Evolutionary conservation across 192 early-diverging fungal species (phyloP).

Genomic region (Rhizoclosmatium sp.): DNA sequence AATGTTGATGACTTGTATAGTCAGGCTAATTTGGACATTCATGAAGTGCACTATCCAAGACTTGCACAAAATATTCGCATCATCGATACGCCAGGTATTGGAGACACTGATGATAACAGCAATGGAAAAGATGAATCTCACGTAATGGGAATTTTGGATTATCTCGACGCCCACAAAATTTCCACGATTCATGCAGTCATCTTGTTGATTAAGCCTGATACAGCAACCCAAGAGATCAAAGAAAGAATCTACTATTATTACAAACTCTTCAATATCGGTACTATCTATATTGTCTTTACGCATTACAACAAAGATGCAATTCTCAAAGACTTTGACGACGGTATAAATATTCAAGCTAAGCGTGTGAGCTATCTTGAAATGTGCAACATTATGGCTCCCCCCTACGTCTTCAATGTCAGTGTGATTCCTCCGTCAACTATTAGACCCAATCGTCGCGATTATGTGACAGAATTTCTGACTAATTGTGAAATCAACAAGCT

Average conservation of each 20-base stretch:
- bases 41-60: neutral
- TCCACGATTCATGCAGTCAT: neutral
- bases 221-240: neutral
- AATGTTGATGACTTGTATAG: neutral
- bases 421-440: conserved; percentile 10
- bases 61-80: neutral
- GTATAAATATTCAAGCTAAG: neutral
- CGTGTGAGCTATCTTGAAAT: neutral
- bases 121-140: conserved; percentile 5
- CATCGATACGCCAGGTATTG: conserved; percentile 17
- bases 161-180: conserved; percentile 4
- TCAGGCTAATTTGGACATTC: conserved; percentile 17
- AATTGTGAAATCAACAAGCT: conserved; percentile 11
- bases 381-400: neutral
- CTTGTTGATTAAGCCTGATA: conserved; percentile 10
- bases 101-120: conserved; percentile 1
- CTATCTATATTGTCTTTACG: conserved; percentile 14
- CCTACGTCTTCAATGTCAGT: conserved; percentile 13
- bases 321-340: neutral
- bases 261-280: conserved; percentile 14
- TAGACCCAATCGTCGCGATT: neutral
- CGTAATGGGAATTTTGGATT: conserved; percentile 3
- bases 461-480: conserved; percentile 10
- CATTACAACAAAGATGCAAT: neutral
- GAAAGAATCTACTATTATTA: conserved; percentile 17